Conservation (phyloP, 495 filamentous ascomycete genomes). For the Penicillium ochrochloron region DNA sequence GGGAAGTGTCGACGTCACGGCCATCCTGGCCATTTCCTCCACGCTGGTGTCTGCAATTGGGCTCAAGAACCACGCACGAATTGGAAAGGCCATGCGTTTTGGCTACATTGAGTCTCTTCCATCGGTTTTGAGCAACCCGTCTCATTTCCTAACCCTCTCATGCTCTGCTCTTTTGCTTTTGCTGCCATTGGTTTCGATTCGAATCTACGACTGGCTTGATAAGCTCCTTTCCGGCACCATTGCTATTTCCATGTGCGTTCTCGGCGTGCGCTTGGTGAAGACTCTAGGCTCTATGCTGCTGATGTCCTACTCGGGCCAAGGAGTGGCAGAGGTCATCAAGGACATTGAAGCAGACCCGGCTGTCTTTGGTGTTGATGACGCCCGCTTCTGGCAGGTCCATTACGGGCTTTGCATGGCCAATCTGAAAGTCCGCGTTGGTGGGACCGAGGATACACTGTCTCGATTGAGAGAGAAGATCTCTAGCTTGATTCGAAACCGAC, state of each 20-base stretch:
- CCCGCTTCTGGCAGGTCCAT: constrained; percentile 97
- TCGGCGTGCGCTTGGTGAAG: constrained; percentile 81
- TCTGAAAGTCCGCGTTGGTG: constrained; percentile 73
- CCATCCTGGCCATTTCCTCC: constrained; percentile 82
- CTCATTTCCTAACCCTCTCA: constrained; percentile 88
- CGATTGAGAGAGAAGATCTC: constrained; percentile 74
- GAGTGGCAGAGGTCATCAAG: constrained; percentile 74
- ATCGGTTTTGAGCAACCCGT: constrained; percentile 83
- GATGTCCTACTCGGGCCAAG: constrained; percentile 77
- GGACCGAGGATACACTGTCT: constrained; percentile 66
- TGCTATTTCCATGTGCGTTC: constrained; percentile 80
- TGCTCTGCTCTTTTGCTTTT: constrained; percentile 81
- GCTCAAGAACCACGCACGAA: constrained; percentile 90
- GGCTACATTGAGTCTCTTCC: constrained; percentile 82
- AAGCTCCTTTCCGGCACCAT: constrained; percentile 78
- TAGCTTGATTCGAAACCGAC: constrained; percentile 78
- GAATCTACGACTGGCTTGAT: constrained; percentile 79
- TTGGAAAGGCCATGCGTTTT: constrained; percentile 81
- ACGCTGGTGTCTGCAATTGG: constrained; percentile 86
- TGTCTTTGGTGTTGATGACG: constrained; percentile 80
- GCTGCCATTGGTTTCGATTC: constrained; percentile 78
- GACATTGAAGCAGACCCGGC: constrained; percentile 82
- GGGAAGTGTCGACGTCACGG: constrained; percentile 79
- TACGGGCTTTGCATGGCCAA: constrained; percentile 97
- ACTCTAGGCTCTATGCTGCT: constrained; percentile 90